Percentiles rank a stretch among this genome's conserved stretches.
Conservation (phyloP, 2,329 filamentous ascomycete species). For the Domatiomyces catenatus region DNA sequence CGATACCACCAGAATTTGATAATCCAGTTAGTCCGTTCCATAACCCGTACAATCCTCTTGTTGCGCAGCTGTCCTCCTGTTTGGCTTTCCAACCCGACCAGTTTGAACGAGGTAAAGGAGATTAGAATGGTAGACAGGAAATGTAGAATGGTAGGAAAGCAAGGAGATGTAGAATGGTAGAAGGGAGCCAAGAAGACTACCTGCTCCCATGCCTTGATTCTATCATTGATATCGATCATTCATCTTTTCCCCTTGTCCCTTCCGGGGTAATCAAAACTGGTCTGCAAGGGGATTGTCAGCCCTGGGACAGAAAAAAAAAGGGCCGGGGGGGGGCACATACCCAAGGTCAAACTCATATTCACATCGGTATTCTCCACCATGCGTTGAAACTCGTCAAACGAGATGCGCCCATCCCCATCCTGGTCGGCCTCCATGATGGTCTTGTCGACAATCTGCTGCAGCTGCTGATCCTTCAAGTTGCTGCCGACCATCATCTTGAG, state of each 20-base stretch:
- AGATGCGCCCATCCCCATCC: constrained; percentile 93
- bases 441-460: constrained; percentile 99
- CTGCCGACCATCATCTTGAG: constrained; percentile 99
- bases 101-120: too few species aligned
- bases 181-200: too few species aligned
- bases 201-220: too few species aligned
- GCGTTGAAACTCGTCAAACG: constrained; percentile 95
- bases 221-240: too few species aligned
- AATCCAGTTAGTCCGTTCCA: not conserved
- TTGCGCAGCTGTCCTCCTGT: not conserved
- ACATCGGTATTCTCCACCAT: constrained; percentile 93
- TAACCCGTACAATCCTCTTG: not conserved
- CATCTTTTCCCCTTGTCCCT: too few species aligned
- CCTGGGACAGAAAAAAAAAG: not conserved
- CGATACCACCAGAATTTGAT: not conserved
- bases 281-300: too few species aligned
- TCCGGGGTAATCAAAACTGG: too few species aligned
- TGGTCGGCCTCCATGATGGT: constrained; percentile 99
- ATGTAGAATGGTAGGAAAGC: too few species aligned
- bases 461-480: constrained; percentile 95
- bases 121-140: too few species aligned
- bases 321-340: constrained; percentile 21
- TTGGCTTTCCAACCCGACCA: too few species aligned
- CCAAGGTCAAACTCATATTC: constrained; percentile 52
- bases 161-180: too few species aligned